Conservation (phyloP, 768 basidiomycete species). For the Boletus rex-veris region DNA sequence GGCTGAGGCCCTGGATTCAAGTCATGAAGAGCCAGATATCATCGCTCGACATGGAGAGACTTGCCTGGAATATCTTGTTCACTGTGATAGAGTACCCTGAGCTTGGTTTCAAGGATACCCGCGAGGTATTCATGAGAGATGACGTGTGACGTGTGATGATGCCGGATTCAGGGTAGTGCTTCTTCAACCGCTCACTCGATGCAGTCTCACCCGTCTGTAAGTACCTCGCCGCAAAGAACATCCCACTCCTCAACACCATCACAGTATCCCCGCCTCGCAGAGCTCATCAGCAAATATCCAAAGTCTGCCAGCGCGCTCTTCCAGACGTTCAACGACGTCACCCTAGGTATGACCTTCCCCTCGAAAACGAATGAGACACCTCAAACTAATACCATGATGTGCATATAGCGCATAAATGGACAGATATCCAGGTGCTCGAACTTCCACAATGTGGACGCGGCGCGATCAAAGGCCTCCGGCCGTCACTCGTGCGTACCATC, state of each 20-base stretch:
- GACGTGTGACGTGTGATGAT: not conserved
- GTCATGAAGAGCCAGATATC: slow-evolving; percentile 2
- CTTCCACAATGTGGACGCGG: slow-evolving; percentile 50
- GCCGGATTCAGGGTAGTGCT: not conserved
- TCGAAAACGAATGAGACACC: not conserved
- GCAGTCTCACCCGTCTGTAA: slow-evolving; percentile 26
- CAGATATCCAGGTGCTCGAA: slow-evolving; percentile 58
- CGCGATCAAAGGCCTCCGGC: slow-evolving; percentile 57
- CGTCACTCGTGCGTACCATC: slow-evolving; percentile 41
- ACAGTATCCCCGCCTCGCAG: slow-evolving; percentile 47
- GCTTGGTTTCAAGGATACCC: slow-evolving; percentile 25
- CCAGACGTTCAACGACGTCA: slow-evolving; percentile 73
- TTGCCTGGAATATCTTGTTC: slow-evolving; percentile 46
- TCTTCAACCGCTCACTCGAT: slow-evolving; percentile 1
- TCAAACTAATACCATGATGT: not conserved
- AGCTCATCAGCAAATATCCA: slow-evolving; percentile 58
- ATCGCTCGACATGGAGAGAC: not conserved
- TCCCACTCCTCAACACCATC: not conserved
- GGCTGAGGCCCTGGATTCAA: slow-evolving; percentile 38
- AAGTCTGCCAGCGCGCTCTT: slow-evolving; percentile 57
- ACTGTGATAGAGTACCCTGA: slow-evolving; percentile 49
- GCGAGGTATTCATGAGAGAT: slow-evolving; percentile 17
- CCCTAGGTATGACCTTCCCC: slow-evolving; percentile 44
- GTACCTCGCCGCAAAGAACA: not conserved
- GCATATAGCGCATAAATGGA: slow-evolving; percentile 67